These are phyloP conservation scores for Debaryomyces tyrocola DNA, from an alignment of 805 yeast genomes.

Conservation along the genomic window DNA sequence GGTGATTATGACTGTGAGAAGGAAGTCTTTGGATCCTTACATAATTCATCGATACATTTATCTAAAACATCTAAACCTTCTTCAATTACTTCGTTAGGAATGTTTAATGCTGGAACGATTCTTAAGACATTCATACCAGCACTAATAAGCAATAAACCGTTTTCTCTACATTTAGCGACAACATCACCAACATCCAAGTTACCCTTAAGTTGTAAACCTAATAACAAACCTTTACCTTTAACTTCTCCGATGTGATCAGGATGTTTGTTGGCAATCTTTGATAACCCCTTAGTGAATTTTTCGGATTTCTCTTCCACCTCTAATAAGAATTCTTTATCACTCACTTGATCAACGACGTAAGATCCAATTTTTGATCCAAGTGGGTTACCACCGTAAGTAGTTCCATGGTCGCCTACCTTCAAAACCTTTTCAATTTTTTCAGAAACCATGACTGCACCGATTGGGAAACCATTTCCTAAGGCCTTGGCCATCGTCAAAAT, in stretches of 20 bases:
- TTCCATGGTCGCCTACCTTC: constrained; percentile 94
- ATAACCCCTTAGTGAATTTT: constrained; percentile 51
- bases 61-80: constrained; percentile 74
- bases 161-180: constrained; percentile 69
- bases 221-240: constrained; percentile 85
- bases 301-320: constrained; percentile 63
- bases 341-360: constrained; percentile 69
- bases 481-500: constrained; percentile 94
- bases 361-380: constrained; percentile 80
- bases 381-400: constrained; percentile 98
- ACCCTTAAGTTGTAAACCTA: constrained; percentile 72
- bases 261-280: constrained; percentile 50
- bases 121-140: constrained; percentile 92
- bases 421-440: constrained; percentile 72
- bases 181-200: constrained; percentile 60
- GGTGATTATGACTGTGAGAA: background rate
- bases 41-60: constrained; percentile 42
- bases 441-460: constrained; percentile 88
- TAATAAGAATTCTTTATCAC: constrained; percentile 57
- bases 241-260: constrained; percentile 64
- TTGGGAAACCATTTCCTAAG: constrained; percentile 93
- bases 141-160: constrained; percentile 81
- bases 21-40: background rate
- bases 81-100: constrained; percentile 63
- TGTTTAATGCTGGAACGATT: constrained; percentile 89